Evolutionary conservation across 75 land plant species (phyloP).

Genomic region (Adiantum capillusveneris): DNA sequence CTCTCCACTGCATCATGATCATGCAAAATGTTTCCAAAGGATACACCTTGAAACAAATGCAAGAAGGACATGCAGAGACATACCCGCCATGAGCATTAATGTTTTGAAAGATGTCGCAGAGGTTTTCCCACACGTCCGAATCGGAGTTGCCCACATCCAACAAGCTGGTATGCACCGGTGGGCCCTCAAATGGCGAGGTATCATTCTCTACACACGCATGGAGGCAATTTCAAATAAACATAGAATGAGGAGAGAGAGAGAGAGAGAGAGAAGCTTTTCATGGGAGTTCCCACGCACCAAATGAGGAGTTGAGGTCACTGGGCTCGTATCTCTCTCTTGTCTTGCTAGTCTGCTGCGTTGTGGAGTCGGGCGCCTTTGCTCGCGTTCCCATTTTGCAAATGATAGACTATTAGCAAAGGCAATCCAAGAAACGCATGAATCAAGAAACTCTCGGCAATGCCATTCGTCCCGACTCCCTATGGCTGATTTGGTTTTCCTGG

Average conservation of each 20-base stretch:
- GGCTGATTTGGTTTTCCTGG: too few relatives aligned
- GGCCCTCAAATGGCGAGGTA: neutral
- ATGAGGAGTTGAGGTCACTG: neutral
- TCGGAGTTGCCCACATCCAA: neutral
- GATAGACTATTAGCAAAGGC: too few relatives aligned
- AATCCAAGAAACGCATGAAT: too few relatives aligned
- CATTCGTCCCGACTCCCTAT: too few relatives aligned
- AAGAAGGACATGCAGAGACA: neutral
- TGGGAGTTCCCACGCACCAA: neutral
- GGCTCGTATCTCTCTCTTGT: neutral
- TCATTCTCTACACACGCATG: neutral
- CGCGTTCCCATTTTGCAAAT: too few relatives aligned
- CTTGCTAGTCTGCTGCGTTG: too few relatives aligned
- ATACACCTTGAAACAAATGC: neutral
- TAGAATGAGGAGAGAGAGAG: too few relatives aligned
- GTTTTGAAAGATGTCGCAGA: conserved; percentile 19
- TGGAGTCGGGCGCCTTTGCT: too few relatives aligned
- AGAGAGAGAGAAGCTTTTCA: too few relatives aligned
- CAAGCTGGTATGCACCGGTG: neutral
- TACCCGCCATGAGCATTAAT: conserved; percentile 13
- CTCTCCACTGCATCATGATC: too few relatives aligned
- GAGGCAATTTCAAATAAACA: neutral
- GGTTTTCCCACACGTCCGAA: conserved; percentile 28
- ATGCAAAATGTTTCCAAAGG: too few relatives aligned
- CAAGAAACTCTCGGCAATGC: too few relatives aligned